Percentiles rank a stretch among this genome's conserved stretches.
Conservation (phyloP, 1,284 basidiomycete species). For the Malassezia sympodialis region DNA sequence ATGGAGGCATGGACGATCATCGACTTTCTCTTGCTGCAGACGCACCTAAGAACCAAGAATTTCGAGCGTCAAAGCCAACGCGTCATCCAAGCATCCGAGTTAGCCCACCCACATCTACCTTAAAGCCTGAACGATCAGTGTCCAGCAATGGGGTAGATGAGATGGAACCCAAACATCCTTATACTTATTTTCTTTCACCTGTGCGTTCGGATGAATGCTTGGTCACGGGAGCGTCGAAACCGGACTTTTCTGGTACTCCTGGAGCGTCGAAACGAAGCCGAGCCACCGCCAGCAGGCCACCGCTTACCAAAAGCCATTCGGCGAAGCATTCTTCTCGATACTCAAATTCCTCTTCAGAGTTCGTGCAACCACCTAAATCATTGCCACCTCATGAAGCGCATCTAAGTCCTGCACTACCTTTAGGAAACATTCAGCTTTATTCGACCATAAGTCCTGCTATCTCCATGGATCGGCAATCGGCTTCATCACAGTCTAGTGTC, state of each 20-base stretch:
- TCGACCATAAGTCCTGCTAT: not conserved
- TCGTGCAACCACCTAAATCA: too few relatives aligned
- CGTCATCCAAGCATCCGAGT: not conserved
- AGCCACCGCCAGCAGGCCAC: not conserved
- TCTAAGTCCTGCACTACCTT: not conserved
- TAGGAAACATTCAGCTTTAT: not conserved
- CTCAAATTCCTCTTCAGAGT: not conserved
- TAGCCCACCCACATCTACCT: not conserved
- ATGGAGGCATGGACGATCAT: not conserved
- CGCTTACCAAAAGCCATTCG: not conserved
- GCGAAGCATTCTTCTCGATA: not conserved
- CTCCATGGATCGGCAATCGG: not conserved
- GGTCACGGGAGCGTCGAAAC: not conserved
- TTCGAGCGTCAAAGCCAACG: not conserved
- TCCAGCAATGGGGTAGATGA: not conserved
- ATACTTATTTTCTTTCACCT: not conserved
- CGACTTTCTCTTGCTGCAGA: not conserved
- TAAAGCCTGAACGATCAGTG: not conserved
- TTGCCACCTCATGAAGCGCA: not conserved
- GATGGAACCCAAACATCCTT: not conserved
- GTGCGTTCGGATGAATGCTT: not conserved
- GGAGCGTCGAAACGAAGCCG: not conserved
- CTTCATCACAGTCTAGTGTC: not conserved
- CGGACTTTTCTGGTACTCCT: not conserved
- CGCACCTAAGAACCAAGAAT: not conserved